Base-by-base conservation (phyloP, 768 basidiomycete species). In the Termitomyces bulborhizus region DNA sequence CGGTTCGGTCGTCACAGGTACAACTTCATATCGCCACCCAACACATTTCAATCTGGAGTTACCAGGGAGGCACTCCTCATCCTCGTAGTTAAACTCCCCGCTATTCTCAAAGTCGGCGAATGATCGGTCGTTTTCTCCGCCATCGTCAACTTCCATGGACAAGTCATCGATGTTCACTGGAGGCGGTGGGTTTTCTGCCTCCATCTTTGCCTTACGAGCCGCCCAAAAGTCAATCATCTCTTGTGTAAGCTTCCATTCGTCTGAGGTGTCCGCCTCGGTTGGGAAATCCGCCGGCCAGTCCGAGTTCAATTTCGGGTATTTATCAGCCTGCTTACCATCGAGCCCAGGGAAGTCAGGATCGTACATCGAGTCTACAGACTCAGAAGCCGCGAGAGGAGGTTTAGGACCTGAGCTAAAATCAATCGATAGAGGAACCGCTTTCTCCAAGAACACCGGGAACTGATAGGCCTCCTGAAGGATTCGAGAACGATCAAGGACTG, bases 181-280 rank as follows among this genome's bases (percentile, higher is more conserved):
- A 2, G 44, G 49, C 39, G 44, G 48, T 21, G 55, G 55, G 15
- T 56, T 56, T 18, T 56, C 55, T 15, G 49, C 55, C 36, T 51
- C 49, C 16, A 40, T 56, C 15, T 32, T 56, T 5, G 48, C 50
- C 49, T 56, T 51, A 15, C 47, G 47, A 15, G 48, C 55, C 6
- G 55, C 49, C 55, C 55, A 56, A 18, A 51, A 56, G 27, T 56
- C 50, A 8, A 56, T 46, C 55, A 56, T 56, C n/a, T 56, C 49
- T 11, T 45, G 49, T 1, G 55, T 51, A 24, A 56, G 55, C 37
- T 56, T 56, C 55, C 55, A 56, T 27, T 56, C 55, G 29, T 56
- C 55, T 13, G 55, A 56, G 11, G 55, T 56, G 29, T 56, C 55
- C 27, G 55, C 42, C 8, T 56, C 49, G 5, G 48, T 44, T 1